phyloP scores from a whole-genome alignment of 208 protist genomes.

The Trypanosoma theileri region DNA sequence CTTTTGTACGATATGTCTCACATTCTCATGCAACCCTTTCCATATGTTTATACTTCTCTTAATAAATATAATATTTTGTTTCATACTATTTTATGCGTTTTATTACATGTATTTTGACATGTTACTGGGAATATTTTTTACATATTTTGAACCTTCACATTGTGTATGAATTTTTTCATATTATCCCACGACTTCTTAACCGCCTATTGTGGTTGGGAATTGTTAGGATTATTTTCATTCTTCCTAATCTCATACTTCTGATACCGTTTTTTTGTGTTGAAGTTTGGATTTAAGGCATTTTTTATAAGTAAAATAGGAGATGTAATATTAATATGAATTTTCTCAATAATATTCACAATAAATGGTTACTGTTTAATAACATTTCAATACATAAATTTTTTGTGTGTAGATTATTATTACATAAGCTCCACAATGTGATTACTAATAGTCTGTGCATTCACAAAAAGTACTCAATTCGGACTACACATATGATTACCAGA shows the following conservation, averaged over 20 bases:
- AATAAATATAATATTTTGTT: constrained; percentile 84
- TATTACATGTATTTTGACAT: constrained; percentile 90
- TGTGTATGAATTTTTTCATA: constrained; percentile 90
- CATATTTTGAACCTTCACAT: constrained; percentile 83
- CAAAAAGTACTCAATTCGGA: constrained; percentile 80
- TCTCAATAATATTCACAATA: constrained; percentile 48
- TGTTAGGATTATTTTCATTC: constrained; percentile 84
- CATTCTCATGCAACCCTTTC: constrained; percentile 64
- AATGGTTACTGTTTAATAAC: constrained; percentile 62
- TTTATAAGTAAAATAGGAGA: constrained; percentile 85
- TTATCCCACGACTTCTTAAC: constrained; percentile 83
- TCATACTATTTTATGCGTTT: constrained; percentile 81
- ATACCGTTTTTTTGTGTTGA: constrained; percentile 78
- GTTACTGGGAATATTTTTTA: constrained; percentile 67
- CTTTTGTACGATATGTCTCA: constrained; percentile 52
- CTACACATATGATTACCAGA: constrained; percentile 82
- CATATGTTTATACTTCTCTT: constrained; percentile 78
- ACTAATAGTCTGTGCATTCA: constrained; percentile 73
- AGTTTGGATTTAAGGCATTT: constrained; percentile 86
- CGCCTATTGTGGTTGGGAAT: constrained; percentile 80
- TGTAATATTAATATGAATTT: constrained; percentile 63
- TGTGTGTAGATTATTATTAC: constrained; percentile 79
- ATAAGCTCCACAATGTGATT: constrained; percentile 50
- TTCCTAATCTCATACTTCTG: constrained; percentile 90
- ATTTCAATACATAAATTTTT: constrained; percentile 72